Percentiles rank a stretch among this genome's conserved stretches.
Conservation (phyloP, 495 filamentous ascomycete genomes). For the Staphylotrichum tortipilum region DNA sequence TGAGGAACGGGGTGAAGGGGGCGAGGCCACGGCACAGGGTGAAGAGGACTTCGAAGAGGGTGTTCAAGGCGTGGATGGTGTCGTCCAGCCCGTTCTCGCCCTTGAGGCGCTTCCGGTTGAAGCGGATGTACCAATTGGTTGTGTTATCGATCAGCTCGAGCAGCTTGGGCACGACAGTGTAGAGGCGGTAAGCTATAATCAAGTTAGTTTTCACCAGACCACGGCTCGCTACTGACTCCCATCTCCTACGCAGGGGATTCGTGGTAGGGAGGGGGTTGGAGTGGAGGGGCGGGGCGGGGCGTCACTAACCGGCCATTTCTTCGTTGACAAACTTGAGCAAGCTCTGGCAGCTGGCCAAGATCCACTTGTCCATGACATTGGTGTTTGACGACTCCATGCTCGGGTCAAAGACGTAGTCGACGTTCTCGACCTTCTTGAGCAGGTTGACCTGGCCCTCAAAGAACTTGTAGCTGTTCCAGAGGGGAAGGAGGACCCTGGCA, state of each 20-base stretch:
- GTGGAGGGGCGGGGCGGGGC: too few species aligned
- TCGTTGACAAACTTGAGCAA: conserved; percentile 87
- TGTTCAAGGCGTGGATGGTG: conserved; percentile 84
- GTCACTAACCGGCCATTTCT: conserved; percentile 70
- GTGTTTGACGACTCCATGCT: conserved; percentile 63
- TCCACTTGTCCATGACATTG: conserved; percentile 97
- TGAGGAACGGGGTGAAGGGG: conserved; percentile 92
- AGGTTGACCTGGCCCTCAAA: conserved; percentile 92
- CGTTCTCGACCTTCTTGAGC: conserved; percentile 76
- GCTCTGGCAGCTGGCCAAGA: conserved; percentile 86
- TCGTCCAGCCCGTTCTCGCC: conserved; percentile 77
- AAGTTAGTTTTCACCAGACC: conserved; percentile 8
- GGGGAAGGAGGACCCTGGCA: conserved; percentile 80
- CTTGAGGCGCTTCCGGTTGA: conserved; percentile 93
- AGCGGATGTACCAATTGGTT: conserved; percentile 99
- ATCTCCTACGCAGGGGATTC: too few species aligned
- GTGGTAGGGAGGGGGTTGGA: too few species aligned
- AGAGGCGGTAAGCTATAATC: conserved; percentile 61
- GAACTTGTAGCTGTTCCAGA: conserved; percentile 98
- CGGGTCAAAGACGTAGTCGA: conserved; percentile 75
- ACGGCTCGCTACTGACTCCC: too few species aligned
- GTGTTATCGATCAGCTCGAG: conserved; percentile 87
- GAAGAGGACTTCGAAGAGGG: conserved; percentile 93
- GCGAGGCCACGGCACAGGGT: conserved; percentile 79
- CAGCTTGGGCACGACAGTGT: conserved; percentile 88